Percentiles rank a stretch among this genome's conserved stretches.
Evolutionary conservation across 768 basidiomycete species (phyloP).

Genomic region (Naematelia encephala): DNA sequence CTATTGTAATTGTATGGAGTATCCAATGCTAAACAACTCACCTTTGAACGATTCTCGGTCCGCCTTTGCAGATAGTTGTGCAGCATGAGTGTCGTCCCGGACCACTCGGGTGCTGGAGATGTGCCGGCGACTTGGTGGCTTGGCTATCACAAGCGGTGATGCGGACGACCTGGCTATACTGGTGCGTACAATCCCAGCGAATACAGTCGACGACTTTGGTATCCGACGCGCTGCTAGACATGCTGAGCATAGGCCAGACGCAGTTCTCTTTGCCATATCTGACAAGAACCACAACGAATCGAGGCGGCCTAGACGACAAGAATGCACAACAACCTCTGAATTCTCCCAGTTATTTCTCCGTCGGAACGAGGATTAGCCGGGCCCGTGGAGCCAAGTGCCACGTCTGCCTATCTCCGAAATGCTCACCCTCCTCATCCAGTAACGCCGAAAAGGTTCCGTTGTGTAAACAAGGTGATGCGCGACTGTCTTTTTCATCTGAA

Average conservation of each 20-base stretch:
- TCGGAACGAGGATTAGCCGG: background rate
- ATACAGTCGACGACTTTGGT: background rate
- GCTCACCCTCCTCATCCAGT: background rate
- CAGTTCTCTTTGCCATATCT: background rate
- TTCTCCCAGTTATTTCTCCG: background rate
- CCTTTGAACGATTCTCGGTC: constrained; percentile 32
- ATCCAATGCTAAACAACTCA: constrained; percentile 6
- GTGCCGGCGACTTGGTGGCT: background rate
- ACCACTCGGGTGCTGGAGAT: background rate
- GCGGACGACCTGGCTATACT: background rate
- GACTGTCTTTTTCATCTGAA: constrained; percentile 29
- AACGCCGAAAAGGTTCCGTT: constrained; percentile 2
- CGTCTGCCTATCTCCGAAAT: background rate
- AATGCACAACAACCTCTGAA: background rate
- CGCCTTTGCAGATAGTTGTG: constrained; percentile 2
- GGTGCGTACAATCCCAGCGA: background rate
- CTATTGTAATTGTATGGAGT: background rate
- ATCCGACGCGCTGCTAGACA: background rate
- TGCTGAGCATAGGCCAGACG: background rate
- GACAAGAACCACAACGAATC: background rate
- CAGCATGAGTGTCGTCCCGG: background rate
- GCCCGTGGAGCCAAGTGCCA: constrained; percentile 2
- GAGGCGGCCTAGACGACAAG: background rate
- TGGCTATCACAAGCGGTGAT: background rate
- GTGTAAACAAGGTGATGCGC: constrained; percentile 31